Conservation (phyloP, 805 yeast genomes). For the Sugiyamaella marilandica region DNA sequence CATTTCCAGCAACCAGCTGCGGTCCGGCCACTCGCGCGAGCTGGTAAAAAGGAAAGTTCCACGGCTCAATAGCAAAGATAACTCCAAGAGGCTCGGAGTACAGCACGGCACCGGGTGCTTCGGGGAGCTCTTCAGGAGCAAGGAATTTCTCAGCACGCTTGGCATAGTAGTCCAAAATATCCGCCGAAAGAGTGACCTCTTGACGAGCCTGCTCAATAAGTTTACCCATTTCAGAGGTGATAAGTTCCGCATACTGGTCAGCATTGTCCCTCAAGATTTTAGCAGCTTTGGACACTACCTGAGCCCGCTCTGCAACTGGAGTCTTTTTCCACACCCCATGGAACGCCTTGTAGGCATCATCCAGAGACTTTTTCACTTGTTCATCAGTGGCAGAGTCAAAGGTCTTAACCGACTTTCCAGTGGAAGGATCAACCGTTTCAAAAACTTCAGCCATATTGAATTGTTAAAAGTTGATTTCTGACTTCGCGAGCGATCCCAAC, state of each 20-base stretch:
- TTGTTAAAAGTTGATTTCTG: no score
- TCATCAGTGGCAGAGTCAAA: conserved; percentile 52
- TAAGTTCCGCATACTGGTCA: conserved; percentile 56
- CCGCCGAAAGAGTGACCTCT: conserved; percentile 44
- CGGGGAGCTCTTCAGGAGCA: conserved; percentile 59
- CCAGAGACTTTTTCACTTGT: conserved; percentile 47
- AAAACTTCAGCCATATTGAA: conserved; percentile 19
- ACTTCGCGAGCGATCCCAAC: no score
- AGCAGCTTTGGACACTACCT: conserved; percentile 46
- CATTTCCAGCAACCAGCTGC: conserved; percentile 62
- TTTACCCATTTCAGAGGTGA: conserved; percentile 79
- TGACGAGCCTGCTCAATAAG: conserved; percentile 60
- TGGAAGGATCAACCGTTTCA: conserved; percentile 50
- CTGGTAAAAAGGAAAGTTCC: conserved; percentile 68
- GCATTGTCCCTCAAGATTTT: conserved; percentile 48
- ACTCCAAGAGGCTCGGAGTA: conserved; percentile 59
- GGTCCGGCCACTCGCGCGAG: conserved; percentile 62
- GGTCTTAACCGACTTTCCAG: conserved; percentile 59
- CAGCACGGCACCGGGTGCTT: conserved; percentile 52
- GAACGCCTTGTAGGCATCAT: conserved; percentile 50
- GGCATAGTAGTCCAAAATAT: conserved; percentile 54
- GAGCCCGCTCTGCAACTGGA: conserved; percentile 53
- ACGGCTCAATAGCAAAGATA: conserved; percentile 59
- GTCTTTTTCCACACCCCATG: conserved; percentile 44
- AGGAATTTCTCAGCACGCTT: conserved; percentile 59